These are phyloP conservation scores for Prunus dulcis DNA, from an alignment of 306 rosid species.

Conservation along the genomic window DNA sequence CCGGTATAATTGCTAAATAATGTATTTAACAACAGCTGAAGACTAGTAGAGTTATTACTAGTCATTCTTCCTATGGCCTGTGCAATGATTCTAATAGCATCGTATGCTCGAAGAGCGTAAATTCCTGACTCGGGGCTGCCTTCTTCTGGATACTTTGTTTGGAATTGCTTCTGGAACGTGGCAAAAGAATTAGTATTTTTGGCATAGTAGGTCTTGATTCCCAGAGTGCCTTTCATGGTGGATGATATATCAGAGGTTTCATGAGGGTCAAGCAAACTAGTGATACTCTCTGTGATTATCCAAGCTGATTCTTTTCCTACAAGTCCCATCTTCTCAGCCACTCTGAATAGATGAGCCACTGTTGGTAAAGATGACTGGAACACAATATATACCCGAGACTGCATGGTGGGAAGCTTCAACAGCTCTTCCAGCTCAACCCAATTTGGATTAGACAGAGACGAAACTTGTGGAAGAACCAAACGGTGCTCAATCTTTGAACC, in stretches of 20 bases:
- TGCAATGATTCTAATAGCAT: conserved; percentile 37
- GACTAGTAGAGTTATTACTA: conserved; percentile 5
- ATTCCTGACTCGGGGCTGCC: conserved; percentile 42
- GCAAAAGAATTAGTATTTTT: conserved; percentile 30
- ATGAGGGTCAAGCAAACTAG: conserved; percentile 38
- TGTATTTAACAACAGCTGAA: conserved; percentile 12
- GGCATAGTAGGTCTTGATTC: conserved; percentile 47
- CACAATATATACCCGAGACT: conserved; percentile 47
- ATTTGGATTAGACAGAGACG: conserved; percentile 42
- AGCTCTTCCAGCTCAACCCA: conserved; percentile 46
- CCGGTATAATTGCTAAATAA: conserved; percentile 35
- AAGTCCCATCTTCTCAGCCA: conserved; percentile 46
- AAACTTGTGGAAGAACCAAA: conserved; percentile 41
- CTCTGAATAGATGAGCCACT: conserved; percentile 42
- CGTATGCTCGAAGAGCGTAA: conserved; percentile 55
- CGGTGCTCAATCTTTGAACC: conserved; percentile 44
- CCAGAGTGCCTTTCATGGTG: conserved; percentile 55
- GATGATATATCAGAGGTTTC: conserved; percentile 27
- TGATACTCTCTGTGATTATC: conserved; percentile 49
- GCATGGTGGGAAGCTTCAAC: conserved; percentile 25
- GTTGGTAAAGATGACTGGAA: conserved; percentile 45
- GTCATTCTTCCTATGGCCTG: conserved; percentile 33
- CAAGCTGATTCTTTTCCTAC: conserved; percentile 43
- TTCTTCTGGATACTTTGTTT: conserved; percentile 35
- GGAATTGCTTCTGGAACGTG: conserved; percentile 30